phyloP scores from a whole-genome alignment of 2,329 filamentous ascomycete genomes.

The Acrocalymma vagum region DNA sequence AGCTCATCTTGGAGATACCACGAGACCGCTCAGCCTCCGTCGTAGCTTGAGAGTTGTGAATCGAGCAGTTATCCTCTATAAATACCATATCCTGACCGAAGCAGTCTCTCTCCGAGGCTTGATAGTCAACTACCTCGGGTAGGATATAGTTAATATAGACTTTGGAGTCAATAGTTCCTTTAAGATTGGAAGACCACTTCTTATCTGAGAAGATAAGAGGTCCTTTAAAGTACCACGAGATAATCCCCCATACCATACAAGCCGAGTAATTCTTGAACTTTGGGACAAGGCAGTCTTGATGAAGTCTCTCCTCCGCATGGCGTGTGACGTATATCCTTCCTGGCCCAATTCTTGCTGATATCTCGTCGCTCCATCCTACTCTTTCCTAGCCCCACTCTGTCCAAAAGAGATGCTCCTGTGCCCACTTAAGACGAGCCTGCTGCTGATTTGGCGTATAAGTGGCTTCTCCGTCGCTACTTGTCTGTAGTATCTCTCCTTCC shows the following conservation, averaged over 20 bases:
- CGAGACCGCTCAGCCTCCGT: neutral
- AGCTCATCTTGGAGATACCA: neutral
- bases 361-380: conserved; percentile 7
- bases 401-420: conserved; percentile 5
- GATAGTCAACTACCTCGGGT: no score
- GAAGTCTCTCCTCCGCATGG: conserved; percentile 4
- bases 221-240: conserved; percentile 3
- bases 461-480: conserved; percentile 7
- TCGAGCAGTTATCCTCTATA: conserved; percentile 6
- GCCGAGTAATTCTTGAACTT: conserved; percentile 1
- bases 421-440: neutral
- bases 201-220: conserved; percentile 13
- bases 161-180: conserved; percentile 2
- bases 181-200: conserved; percentile 5
- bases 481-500: conserved; percentile 3
- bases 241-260: conserved; percentile 10
- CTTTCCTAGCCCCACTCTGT: conserved; percentile 1
- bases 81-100: no score
- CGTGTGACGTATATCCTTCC: conserved; percentile 9
- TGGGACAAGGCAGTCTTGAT: conserved; percentile 4
- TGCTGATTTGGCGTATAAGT: conserved; percentile 7
- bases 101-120: no score
- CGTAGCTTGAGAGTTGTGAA: conserved; percentile 6
- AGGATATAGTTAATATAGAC: conserved; percentile 2
- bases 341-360: conserved; percentile 1